These are phyloP conservation scores for Coniochaeta prunicola DNA, from an alignment of 2,329 filamentous ascomycete species.

Conservation along the genomic window DNA sequence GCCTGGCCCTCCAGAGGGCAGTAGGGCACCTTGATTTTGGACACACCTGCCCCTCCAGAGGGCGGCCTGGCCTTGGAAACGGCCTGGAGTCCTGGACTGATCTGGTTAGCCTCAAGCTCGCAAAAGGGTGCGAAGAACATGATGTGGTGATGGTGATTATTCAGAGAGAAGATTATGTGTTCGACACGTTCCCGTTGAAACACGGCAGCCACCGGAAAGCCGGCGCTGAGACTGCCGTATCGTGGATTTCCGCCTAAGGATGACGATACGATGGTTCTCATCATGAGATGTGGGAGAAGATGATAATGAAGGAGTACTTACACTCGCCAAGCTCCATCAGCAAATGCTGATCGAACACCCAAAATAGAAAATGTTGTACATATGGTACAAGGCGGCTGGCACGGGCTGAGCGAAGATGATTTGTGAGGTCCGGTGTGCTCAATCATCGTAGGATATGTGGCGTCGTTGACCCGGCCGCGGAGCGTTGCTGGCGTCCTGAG, in stretches of 20 bases:
- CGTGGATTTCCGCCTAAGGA: slow-evolving; percentile 79
- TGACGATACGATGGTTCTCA: slow-evolving; percentile 87
- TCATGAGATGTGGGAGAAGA: slow-evolving; percentile 44
- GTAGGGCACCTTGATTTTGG: not conserved
- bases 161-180: slow-evolving; percentile 2
- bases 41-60: not conserved
- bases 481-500: slow-evolving; percentile 14
- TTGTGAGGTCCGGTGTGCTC: slow-evolving; percentile 3
- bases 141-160: not conserved
- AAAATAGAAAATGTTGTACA: not conserved
- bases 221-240: slow-evolving; percentile 19
- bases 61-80: not conserved
- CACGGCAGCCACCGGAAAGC: slow-evolving; percentile 15
- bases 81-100: not conserved
- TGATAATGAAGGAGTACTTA: slow-evolving; percentile 7
- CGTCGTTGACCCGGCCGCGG: slow-evolving; percentile 29
- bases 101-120: not conserved
- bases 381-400: not conserved
- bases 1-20: not conserved
- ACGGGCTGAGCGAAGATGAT: not conserved
- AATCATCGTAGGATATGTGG: slow-evolving; percentile 40
- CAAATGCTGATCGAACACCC: not conserved
- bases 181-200: slow-evolving; percentile 1
- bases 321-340: slow-evolving; percentile 3
- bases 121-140: not conserved